Base-by-base conservation (phyloP, 2,329 filamentous ascomycete species). In the Aspergillus luchuensis region DNA sequence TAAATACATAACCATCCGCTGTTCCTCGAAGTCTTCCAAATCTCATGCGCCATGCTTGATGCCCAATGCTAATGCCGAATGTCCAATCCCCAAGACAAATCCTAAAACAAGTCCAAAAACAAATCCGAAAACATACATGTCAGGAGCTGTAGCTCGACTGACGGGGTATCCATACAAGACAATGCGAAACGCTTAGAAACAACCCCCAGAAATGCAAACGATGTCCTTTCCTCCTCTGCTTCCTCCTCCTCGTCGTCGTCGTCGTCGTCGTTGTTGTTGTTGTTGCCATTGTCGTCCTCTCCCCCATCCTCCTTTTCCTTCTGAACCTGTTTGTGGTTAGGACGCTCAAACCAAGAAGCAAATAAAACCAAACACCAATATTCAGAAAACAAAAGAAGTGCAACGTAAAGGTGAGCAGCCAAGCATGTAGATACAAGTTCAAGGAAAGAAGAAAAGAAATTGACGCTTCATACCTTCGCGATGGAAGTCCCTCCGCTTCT, bases 101-200 rank as follows among this genome's bases (percentile, higher is more conserved):
- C 10, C 10, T 10, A 30, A 30, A 30, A 30, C 28, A 11, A 10
- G 3, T 11, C 10, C n/a, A 36, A 23, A 52, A 52, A 39, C 45
- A 51, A 53, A 58, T 25, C 19, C 45, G 7, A n/a, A 48, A 48
- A 23, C 19, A 48, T 48, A 45, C 55, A 58, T 51, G 65, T 63
- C 66, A 68, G 63, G 64, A 68, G 66, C 63, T 45, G 11, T 59
- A 60, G 63, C 63, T 65, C 63, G 39, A 63, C 66, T 61, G 66
- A 68, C 65, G 63, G 66, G 65, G 65, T 68, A 66, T 66, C 62
- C 39, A 30, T 21, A 54, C 39, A 57, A 39, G 13, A 57, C 43
- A 57, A 39, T 17, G 45, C 6, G n/a, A 38, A 41, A 51, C 21
- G 45, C 55, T 49, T 13, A 57, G 2, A 51, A 50, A 17, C n/a